Percentiles rank a stretch among this genome's conserved stretches.
Evolutionary conservation across 192 early-diverging fungal species (phyloP).

Genomic region (Phlyctochytrium planicorne): DNA sequence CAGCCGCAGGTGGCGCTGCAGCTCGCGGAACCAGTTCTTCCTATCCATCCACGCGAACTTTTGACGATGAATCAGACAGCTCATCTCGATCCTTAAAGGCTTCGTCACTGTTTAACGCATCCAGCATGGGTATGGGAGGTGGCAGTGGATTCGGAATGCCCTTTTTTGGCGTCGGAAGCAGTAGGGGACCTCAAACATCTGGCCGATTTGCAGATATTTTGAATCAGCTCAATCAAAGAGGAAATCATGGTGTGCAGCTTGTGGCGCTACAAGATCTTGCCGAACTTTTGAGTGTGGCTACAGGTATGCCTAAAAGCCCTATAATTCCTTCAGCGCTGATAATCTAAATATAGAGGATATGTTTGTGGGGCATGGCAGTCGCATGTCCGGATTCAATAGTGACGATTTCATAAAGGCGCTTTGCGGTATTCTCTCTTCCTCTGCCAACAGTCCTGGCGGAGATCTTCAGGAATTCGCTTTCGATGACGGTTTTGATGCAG

Average conservation of each 20-base stretch:
- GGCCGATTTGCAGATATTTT: conserved; percentile 62
- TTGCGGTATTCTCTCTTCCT: conserved; percentile 55
- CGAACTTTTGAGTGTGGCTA: conserved; percentile 73
- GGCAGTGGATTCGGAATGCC: too few relatives aligned
- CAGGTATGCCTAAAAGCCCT: conserved; percentile 56
- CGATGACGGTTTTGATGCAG: conserved; percentile 29
- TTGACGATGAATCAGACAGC: too few relatives aligned
- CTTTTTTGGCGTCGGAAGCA: too few relatives aligned
- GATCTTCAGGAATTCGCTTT: conserved; percentile 33
- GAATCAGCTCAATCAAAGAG: conserved; percentile 51
- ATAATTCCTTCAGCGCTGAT: neutral
- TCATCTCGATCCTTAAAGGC: too few relatives aligned
- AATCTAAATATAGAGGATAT: conserved; percentile 39
- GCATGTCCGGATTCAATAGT: conserved; percentile 54
- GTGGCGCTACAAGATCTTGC: conserved; percentile 84
- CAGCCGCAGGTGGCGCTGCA: too few relatives aligned
- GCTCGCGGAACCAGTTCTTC: too few relatives aligned
- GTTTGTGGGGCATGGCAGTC: conserved; percentile 44
- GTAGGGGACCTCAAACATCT: too few relatives aligned
- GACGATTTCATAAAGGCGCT: conserved; percentile 69
- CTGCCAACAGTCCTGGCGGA: conserved; percentile 39
- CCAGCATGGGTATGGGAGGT: too few relatives aligned
- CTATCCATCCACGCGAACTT: too few relatives aligned
- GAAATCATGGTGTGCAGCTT: conserved; percentile 68
- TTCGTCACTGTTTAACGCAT: too few relatives aligned